Evolutionary conservation across 495 filamentous ascomycete genomes (phyloP), one percentile per base, ranked within the genome.

Genomic region (Xylaria acuta): DNA sequence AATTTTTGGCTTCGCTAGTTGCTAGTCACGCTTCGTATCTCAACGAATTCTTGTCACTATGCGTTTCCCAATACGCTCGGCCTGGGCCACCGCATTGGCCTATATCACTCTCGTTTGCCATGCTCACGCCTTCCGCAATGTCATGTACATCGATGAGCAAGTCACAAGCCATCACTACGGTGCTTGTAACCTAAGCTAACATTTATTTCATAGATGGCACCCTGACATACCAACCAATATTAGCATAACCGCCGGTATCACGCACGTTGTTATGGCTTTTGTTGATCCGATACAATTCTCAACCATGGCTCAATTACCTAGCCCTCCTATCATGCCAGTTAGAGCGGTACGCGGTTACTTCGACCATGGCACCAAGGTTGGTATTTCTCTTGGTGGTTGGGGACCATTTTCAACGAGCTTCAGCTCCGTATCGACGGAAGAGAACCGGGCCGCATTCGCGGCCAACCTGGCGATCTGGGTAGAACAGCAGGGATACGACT

Each of bases 371-470:
- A 86, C 87, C 36, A 86, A 87, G 74, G 72, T 90, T 1, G 85
- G 89, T 81, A 80, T 90, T 71, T 86, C 89, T 6, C 84, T 91
- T 54, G 89, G 89, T 14, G 88, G 89, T 49, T 90, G 88, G 87
- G 88, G 87, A 11, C 84, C 89, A 66, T 85, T 82, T 0, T 75
- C 76, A 12, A 87, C 87, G 0, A 88, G 86, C 0, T 90, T 90
- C 79, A 79, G 80, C 2, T 73, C 1, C 85, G 81, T n/a, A 84
- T 83, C 82, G 53, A 82, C 80, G 9, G 81, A 87, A 0, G 70
- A 78, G 4, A 84, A 79, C 32, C 83, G 88, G 0, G 71, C 81
- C 54, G 75, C 72, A 16, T 91, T 87, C 74, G 89, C 89, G 5
- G 80, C 85, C 72, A 90, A 90, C 75, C 81, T 91, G 0, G 84